These are phyloP conservation scores for Leccinum boreale DNA, from an alignment of 768 basidiomycete genomes.

Conservation along the genomic window DNA sequence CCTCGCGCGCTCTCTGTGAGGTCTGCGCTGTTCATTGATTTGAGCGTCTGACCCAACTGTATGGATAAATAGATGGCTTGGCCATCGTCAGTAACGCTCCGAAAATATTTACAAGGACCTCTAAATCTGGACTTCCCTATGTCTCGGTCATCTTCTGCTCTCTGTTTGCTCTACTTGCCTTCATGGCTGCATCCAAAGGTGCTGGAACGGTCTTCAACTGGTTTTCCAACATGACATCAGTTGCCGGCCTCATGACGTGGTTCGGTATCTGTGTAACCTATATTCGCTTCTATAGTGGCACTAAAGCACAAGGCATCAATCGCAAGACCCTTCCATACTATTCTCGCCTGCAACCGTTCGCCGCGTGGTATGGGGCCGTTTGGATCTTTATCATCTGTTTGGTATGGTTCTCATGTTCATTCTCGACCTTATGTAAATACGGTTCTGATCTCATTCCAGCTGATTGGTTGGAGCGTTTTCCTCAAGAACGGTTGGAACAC, in stretches of 20 bases:
- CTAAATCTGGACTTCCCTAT: constrained; percentile 73
- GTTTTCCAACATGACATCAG: constrained; percentile 75
- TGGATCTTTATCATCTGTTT: constrained; percentile 49
- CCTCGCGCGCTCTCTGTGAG: constrained; percentile 81
- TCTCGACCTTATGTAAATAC: neutral
- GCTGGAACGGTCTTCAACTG: constrained; percentile 76
- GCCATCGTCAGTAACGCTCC: constrained; percentile 81
- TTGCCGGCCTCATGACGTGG: constrained; percentile 73
- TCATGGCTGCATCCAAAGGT: constrained; percentile 68
- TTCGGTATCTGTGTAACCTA: constrained; percentile 74
- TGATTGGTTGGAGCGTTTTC: constrained; percentile 52
- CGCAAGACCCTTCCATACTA: constrained; percentile 68
- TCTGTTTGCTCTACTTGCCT: constrained; percentile 69
- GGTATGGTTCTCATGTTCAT: constrained; percentile 40
- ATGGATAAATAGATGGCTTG: constrained; percentile 61
- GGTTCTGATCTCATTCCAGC: constrained; percentile 38
- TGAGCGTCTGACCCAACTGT: neutral
- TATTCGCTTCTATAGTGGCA: constrained; percentile 79
- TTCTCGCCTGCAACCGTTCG: constrained; percentile 66
- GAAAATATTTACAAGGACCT: constrained; percentile 66
- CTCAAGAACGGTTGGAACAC: constrained; percentile 50
- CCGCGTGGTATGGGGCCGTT: constrained; percentile 53
- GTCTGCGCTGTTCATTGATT: constrained; percentile 4
- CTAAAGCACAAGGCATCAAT: constrained; percentile 76
- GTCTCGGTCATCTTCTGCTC: constrained; percentile 68